Base-by-base conservation (phyloP, 1,284 basidiomycete species). In the Termitomyces sp. region DNA sequence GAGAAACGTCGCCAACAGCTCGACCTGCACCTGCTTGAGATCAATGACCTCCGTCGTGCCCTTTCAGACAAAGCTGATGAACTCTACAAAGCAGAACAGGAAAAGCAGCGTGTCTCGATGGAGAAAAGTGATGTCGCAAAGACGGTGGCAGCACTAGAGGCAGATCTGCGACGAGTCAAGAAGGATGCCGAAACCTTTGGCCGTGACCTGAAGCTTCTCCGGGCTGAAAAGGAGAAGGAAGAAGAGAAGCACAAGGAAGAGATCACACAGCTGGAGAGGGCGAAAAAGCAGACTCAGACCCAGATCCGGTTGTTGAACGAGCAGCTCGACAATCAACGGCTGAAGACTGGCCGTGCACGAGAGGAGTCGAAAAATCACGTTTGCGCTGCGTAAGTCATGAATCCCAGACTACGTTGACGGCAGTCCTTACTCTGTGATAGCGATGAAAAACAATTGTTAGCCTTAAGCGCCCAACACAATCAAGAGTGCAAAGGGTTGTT, bases 401-500 rank as follows among this genome's bases (percentile, higher is more conserved):
- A 18, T 18, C 43, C 10, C 14, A 8, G 30, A 35, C 10, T 47
- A 18, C 37, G 10, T 47, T 41, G 30, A 13, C 8, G 2, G 16
- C 4, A 18, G 10, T 49, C 3, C 54, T 60, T 49, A 55, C 30
- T 39, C 44, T 44, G 13, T 26, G 2, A 35, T 54, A 86, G 83
- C 16, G 78, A 86, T 53, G 75, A 76, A 5, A 60, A 60, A 10
- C 77, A 81, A 60, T 59, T 89, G 6, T 72, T 75, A 3, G 69
- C 69, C 3, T 62, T 93, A 57, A 85, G 80, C 60, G 57, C 72
- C 3, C 81, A 84, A 64, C 91, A 95, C 66, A 88, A 86, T 54
- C 81, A 83, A 56, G 92, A 95, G 68, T 89, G 88, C 72, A 93
- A 93, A 65, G 93, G 92, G 11, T 73, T 95, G 18, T 79, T 95